Conservation (phyloP, 768 basidiomycete genomes). For the Pleurotus tuber-regium region DNA sequence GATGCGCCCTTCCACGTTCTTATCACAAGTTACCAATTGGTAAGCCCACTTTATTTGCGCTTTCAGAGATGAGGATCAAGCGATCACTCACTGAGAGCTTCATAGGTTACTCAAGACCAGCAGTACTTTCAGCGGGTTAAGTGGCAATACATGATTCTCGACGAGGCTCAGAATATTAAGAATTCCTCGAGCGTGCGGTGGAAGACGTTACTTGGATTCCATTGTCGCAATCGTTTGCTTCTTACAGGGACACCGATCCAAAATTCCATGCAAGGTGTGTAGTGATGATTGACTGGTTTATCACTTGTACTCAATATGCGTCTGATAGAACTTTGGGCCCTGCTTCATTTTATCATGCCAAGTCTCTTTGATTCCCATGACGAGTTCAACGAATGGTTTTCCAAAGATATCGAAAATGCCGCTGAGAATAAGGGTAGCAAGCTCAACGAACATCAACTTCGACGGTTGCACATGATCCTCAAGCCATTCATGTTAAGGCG, state of each 20-base stretch:
- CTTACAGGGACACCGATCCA: slow-evolving; percentile 98
- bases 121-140: slow-evolving; percentile 97
- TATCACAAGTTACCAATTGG: slow-evolving; percentile 96
- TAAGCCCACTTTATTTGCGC: slow-evolving; percentile 39
- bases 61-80: background rate
- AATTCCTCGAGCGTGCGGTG: slow-evolving; percentile 93
- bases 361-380: slow-evolving; percentile 98
- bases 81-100: background rate
- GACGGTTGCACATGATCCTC: slow-evolving; percentile 96
- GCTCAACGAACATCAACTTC: slow-evolving; percentile 92
- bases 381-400: slow-evolving; percentile 99
- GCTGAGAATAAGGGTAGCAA: slow-evolving; percentile 87
- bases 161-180: slow-evolving; percentile 99
- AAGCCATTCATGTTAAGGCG: slow-evolving; percentile 99
- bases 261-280: slow-evolving; percentile 95
- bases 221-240: slow-evolving; percentile 91
- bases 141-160: slow-evolving; percentile 99
- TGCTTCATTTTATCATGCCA: slow-evolving; percentile 99
- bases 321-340: slow-evolving; percentile 86
- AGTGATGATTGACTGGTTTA: slow-evolving; percentile 7
- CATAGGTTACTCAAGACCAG: slow-evolving; percentile 90
- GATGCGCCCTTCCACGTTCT: slow-evolving; percentile 96
- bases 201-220: slow-evolving; percentile 95
- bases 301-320: slow-evolving; percentile 14
- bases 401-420: slow-evolving; percentile 97